phyloP scores from a whole-genome alignment of 2,329 filamentous ascomycete species.

The Ophiostoma populinum region DNA sequence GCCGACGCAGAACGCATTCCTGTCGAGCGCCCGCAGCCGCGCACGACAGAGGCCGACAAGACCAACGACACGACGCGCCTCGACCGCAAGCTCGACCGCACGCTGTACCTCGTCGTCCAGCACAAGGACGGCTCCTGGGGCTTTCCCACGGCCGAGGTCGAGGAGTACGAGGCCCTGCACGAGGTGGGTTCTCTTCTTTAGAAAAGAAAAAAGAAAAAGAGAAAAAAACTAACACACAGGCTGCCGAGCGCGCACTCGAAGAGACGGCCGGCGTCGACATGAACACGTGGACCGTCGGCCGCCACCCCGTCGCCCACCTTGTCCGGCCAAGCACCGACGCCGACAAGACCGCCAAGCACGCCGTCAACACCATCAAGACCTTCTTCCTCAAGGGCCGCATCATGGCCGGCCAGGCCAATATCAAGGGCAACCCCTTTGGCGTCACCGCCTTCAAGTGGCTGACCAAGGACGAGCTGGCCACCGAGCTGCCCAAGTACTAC shows the following conservation, averaged over 20 bases:
- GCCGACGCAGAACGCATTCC: conserved; percentile 41
- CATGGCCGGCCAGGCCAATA: conserved; percentile 85
- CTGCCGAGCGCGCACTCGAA: conserved; percentile 61
- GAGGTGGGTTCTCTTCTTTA: conserved; percentile 41
- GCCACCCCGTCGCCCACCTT: conserved; percentile 71
- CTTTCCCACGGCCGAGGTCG: conserved; percentile 60
- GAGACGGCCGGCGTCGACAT: conserved; percentile 78
- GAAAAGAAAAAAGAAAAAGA: no score
- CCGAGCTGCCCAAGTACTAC: conserved; percentile 49
- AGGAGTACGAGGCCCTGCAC: conserved; percentile 59
- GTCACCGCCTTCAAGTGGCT: conserved; percentile 83
- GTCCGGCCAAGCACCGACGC: conserved; percentile 34
- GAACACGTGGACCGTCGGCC: conserved; percentile 96
- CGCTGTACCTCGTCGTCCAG: conserved; percentile 77
- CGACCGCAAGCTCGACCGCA: conserved; percentile 49
- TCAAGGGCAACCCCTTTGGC: conserved; percentile 53
- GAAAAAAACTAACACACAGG: conserved; percentile 35
- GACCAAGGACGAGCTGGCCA: conserved; percentile 69
- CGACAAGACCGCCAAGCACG: conserved; percentile 17
- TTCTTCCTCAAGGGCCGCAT: conserved; percentile 96
- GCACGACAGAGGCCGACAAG: conserved; percentile 58
- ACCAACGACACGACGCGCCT: conserved; percentile 59
- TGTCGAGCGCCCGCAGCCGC: conserved; percentile 51
- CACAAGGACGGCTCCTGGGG: conserved; percentile 54
- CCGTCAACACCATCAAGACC: conserved; percentile 52